phyloP scores from a whole-genome alignment of 495 filamentous ascomycete genomes.

The Terfezia claveryi region DNA sequence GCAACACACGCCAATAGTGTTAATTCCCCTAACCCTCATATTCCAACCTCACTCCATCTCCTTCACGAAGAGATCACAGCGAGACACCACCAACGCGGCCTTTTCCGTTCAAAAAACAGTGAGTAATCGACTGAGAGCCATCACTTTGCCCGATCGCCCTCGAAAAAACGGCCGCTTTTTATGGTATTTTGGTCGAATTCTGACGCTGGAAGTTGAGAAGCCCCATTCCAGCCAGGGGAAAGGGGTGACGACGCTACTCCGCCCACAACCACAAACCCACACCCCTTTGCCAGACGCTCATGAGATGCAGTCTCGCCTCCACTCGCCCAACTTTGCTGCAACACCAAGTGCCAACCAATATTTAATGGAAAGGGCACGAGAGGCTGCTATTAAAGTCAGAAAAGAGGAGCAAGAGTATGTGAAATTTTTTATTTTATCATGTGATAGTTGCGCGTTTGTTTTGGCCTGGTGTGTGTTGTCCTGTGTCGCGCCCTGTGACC shows the following conservation, averaged over 20 bases:
- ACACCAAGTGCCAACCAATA: background rate
- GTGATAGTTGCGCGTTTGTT: background rate
- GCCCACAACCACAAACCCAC: background rate
- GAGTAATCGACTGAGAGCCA: constrained; percentile 13
- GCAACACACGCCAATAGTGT: background rate
- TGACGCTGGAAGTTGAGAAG: background rate
- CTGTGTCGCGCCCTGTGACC: background rate
- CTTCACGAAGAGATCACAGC: constrained; percentile 4
- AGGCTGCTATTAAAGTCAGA: background rate
- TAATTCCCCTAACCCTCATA: constrained; percentile 8
- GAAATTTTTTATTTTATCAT: background rate
- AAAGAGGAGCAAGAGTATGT: background rate
- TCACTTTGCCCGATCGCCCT: constrained; percentile 18
- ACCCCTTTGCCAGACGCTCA: background rate
- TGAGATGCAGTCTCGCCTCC: background rate
- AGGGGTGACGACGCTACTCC: background rate
- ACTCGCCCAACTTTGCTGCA: background rate
- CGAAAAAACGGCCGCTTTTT: constrained; percentile 8
- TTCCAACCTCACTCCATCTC: constrained; percentile 17
- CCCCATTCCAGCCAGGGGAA: background rate
- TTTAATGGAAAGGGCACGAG: background rate
- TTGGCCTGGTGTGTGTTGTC: background rate
- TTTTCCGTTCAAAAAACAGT: constrained; percentile 5
- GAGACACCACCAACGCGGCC: constrained; percentile 8
- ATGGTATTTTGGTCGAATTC: constrained; percentile 7